Percentiles rank a stretch among this genome's conserved stretches.
These are phyloP conservation scores for Eucalyptus erythrocorys DNA, from an alignment of 345 rosid species.

Conservation along the genomic window DNA sequence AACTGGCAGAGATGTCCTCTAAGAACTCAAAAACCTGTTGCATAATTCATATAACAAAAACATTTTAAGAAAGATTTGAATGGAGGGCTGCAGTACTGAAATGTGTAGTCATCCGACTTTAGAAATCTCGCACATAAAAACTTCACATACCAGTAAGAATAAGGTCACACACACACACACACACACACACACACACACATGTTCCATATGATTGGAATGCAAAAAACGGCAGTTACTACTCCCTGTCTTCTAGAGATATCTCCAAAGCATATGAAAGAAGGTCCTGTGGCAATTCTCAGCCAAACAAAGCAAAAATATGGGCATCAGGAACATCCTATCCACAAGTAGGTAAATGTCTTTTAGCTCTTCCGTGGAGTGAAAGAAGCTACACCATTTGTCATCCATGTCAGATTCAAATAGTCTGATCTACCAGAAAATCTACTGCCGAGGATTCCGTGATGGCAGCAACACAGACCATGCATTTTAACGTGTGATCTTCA, in stretches of 20 bases:
- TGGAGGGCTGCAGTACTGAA: not conserved
- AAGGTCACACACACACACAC: not conserved
- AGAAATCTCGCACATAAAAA: not conserved
- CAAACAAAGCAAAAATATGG: not conserved
- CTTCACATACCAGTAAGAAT: not conserved
- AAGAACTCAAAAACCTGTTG: slow-evolving; percentile 81
- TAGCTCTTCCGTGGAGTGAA: not conserved
- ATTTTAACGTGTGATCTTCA: not conserved
- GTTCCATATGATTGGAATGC: not conserved
- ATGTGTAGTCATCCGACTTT: not conserved
- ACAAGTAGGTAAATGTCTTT: not conserved
- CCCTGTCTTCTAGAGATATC: not conserved
- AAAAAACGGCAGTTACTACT: not conserved
- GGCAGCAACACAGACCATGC: not conserved
- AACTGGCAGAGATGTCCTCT: slow-evolving; percentile 75
- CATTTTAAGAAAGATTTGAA: not conserved
- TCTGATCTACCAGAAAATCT: not conserved
- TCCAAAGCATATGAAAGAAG: not conserved
- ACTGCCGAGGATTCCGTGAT: not conserved
- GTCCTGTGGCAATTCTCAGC: not conserved
- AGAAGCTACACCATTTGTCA: not conserved
- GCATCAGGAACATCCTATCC: not conserved
- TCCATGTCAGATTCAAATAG: not conserved
- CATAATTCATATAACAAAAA: not conserved
- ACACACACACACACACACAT: not conserved